phyloP scores from a whole-genome alignment of 2,329 filamentous ascomycete genomes.

The Hypoxylon sp. region DNA sequence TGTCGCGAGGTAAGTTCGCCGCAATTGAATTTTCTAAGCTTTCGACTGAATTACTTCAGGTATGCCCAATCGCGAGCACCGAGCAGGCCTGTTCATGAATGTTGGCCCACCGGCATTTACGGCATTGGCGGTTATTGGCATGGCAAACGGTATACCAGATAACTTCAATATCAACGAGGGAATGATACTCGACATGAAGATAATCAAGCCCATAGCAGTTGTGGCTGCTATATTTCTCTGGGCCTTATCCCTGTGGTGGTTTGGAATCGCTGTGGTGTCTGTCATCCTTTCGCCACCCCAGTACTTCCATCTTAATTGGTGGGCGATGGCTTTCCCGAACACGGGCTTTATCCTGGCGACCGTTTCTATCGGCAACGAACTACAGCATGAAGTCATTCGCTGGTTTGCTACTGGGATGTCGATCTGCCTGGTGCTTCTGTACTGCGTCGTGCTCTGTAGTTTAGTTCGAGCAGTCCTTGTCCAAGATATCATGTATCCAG shows the following conservation, averaged over 20 bases:
- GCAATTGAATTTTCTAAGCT: neutral
- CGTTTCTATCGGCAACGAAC: slow-evolving; percentile 66
- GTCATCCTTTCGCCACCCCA: slow-evolving; percentile 62
- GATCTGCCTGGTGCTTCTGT: slow-evolving; percentile 60
- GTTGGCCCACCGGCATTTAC: slow-evolving; percentile 82
- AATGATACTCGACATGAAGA: slow-evolving; percentile 32
- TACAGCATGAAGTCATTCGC: slow-evolving; percentile 62
- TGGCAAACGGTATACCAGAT: slow-evolving; percentile 70
- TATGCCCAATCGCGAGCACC: slow-evolving; percentile 73
- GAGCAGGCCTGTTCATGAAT: slow-evolving; percentile 80
- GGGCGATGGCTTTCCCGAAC: slow-evolving; percentile 75
- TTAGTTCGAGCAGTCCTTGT: slow-evolving; percentile 63
- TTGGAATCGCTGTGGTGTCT: slow-evolving; percentile 64
- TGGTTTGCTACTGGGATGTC: slow-evolving; percentile 68
- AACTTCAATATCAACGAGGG: slow-evolving; percentile 59
- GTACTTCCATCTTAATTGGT: slow-evolving; percentile 74
- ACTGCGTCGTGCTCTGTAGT: slow-evolving; percentile 61
- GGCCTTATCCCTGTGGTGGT: slow-evolving; percentile 74
- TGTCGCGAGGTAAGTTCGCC: slow-evolving; percentile 60
- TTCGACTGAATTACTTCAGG: slow-evolving; percentile 54
- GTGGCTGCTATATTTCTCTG: slow-evolving; percentile 72
- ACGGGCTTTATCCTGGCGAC: slow-evolving; percentile 71
- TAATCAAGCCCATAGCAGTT: slow-evolving; percentile 63
- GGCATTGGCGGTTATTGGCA: slow-evolving; percentile 76
- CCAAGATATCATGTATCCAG: slow-evolving; percentile 70